These are phyloP conservation scores for Aurifilum marmelostoma DNA, from an alignment of 2,329 filamentous ascomycete genomes.

Conservation along the genomic window DNA sequence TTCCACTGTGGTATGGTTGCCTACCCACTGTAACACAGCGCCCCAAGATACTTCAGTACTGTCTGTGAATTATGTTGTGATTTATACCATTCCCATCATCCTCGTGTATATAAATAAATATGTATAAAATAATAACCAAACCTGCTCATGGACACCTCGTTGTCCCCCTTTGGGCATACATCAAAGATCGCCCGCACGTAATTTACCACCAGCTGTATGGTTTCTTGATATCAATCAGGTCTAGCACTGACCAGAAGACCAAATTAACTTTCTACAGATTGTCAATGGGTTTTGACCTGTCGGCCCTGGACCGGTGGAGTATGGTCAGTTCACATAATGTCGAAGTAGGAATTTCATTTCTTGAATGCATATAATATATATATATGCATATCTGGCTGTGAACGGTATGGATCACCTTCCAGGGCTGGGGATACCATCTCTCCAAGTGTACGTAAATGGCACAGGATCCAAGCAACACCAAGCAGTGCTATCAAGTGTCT, in stretches of 20 bases:
- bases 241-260: constrained; percentile 28
- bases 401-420: neutral
- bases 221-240: constrained; percentile 31
- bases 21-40: too few species aligned
- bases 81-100: too few species aligned
- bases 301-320: too few species aligned
- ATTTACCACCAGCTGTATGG: constrained; percentile 37
- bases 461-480: neutral
- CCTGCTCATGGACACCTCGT: constrained; percentile 19
- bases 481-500: neutral
- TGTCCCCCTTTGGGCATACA: constrained; percentile 32
- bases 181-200: constrained; percentile 38
- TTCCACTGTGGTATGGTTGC: too few species aligned
- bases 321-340: too few species aligned
- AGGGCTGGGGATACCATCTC: neutral
- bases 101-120: too few species aligned
- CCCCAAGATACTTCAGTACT: too few species aligned
- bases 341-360: too few species aligned
- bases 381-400: too few species aligned
- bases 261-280: constrained; percentile 28
- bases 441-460: neutral
- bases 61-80: too few species aligned
- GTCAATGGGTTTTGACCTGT: constrained; percentile 36
- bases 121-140: too few species aligned
- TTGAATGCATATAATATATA: too few species aligned